Percentiles rank a stretch among this genome's conserved stretches.
These are phyloP conservation scores for Saposhnikovia divaricata DNA, from an alignment of 129 eudicot species.

Conservation along the genomic window DNA sequence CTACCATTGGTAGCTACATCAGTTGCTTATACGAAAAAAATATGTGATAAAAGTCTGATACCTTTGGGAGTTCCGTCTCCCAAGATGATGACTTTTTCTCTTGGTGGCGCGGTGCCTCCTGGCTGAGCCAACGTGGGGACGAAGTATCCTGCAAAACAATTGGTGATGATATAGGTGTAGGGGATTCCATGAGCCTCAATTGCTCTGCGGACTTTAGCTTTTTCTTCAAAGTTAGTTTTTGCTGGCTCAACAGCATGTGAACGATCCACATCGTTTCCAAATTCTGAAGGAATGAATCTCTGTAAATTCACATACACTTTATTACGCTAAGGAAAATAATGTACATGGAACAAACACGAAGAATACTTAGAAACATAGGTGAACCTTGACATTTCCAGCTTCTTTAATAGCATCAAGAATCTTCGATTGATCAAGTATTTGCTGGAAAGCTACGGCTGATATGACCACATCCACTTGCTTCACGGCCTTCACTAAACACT, in stretches of 20 bases:
- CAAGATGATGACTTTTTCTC: conserved; percentile 51
- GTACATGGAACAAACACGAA: neutral
- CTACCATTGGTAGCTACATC: neutral
- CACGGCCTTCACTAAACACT: conserved; percentile 66
- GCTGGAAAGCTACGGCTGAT: conserved; percentile 38
- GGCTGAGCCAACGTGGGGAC: conserved; percentile 51
- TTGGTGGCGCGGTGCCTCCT: conserved; percentile 54
- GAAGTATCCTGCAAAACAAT: conserved; percentile 58
- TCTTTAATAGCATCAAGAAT: conserved; percentile 68
- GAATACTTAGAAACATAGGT: no score
- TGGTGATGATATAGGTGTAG: conserved; percentile 41
- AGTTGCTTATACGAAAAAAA: neutral
- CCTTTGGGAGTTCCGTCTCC: conserved; percentile 79
- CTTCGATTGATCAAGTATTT: conserved; percentile 51
- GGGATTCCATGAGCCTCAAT: conserved; percentile 65
- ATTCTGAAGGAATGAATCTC: conserved; percentile 86
- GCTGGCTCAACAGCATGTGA: conserved; percentile 51
- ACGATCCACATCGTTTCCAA: conserved; percentile 69
- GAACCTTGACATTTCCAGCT: conserved; percentile 76
- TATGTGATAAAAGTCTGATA: neutral
- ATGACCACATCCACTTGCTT: conserved; percentile 83
- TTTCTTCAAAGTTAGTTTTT: conserved; percentile 35
- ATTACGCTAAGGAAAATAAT: neutral
- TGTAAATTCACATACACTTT: conserved; percentile 4
- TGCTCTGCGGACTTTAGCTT: conserved; percentile 46